Evolutionary conservation across 306 rosid genomes (phyloP).

Genomic region (Cyclanthera cordifolia): DNA sequence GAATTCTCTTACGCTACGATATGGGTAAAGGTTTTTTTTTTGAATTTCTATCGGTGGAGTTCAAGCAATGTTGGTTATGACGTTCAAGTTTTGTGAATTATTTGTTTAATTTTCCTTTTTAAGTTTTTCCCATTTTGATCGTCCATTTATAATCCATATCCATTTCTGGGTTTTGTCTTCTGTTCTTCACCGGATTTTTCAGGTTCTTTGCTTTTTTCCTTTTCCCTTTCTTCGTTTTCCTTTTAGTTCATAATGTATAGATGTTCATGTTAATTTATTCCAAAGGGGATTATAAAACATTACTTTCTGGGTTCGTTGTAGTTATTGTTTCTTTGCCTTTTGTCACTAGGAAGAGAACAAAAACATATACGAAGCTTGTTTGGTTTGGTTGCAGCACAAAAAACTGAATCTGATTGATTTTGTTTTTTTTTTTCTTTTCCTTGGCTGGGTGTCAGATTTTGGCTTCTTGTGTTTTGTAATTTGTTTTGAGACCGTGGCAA

Average conservation of each 20-base stretch:
- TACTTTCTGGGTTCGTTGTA: background rate
- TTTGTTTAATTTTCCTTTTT: background rate
- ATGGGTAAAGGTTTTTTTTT: no score
- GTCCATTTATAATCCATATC: background rate
- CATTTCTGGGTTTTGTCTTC: background rate
- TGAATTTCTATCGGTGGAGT: conserved; percentile 23
- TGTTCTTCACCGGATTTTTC: background rate
- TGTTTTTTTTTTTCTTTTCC: no score
- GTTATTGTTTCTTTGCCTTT: background rate
- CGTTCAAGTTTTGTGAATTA: conserved; percentile 22
- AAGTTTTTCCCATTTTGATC: background rate
- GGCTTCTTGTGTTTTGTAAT: background rate
- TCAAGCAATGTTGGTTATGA: conserved; percentile 32
- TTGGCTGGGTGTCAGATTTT: background rate
- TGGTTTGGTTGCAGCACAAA: no score
- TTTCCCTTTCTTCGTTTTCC: no score
- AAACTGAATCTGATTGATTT: conserved; percentile 4
- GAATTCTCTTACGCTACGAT: no score
- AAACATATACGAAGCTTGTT: background rate
- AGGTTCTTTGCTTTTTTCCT: background rate
- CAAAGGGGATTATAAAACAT: no score
- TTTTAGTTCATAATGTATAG: background rate
- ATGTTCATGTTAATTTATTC: no score
- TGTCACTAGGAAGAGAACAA: background rate
- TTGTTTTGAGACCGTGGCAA: conserved; percentile 18